Evolutionary conservation across 2,329 filamentous ascomycete species (phyloP).

Genomic region (Daldinia sp.): DNA sequence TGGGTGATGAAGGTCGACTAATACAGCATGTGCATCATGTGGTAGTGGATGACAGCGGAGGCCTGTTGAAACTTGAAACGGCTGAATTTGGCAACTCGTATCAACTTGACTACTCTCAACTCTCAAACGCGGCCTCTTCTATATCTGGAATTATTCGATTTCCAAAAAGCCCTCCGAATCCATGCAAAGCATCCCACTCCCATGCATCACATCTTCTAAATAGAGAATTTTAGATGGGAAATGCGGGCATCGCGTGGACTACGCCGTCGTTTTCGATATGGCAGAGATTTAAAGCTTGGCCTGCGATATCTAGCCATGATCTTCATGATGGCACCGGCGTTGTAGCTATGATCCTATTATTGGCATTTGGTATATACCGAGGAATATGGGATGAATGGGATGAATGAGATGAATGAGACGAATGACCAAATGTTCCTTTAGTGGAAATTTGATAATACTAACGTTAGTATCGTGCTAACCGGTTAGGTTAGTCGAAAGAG

Average conservation of each 20-base stretch:
- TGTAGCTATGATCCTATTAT: background rate
- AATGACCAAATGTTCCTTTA: background rate
- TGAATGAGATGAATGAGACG: conserved; percentile 1
- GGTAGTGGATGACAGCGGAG: too few species aligned
- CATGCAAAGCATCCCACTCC: conserved; percentile 18
- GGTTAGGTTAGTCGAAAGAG: background rate
- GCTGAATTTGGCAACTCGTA: conserved; percentile 26
- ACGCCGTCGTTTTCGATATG: conserved; percentile 2
- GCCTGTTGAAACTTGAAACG: conserved; percentile 33
- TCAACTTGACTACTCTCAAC: conserved; percentile 6
- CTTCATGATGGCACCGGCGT: background rate
- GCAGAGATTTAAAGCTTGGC: conserved; percentile 1
- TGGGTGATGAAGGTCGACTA: background rate
- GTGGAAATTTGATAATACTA: background rate
- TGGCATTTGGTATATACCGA: conserved; percentile 3
- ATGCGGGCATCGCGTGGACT: background rate
- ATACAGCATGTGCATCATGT: background rate
- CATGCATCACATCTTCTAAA: conserved; percentile 12
- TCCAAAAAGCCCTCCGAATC: conserved; percentile 8
- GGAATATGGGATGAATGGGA: background rate
- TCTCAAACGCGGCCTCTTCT: conserved; percentile 2
- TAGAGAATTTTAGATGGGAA: background rate
- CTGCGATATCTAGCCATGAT: background rate
- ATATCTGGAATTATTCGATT: conserved; percentile 9
- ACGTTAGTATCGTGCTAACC: too few species aligned